Base-by-base conservation (phyloP, 1,284 basidiomycete species). In the Peniophora sp. region DNA sequence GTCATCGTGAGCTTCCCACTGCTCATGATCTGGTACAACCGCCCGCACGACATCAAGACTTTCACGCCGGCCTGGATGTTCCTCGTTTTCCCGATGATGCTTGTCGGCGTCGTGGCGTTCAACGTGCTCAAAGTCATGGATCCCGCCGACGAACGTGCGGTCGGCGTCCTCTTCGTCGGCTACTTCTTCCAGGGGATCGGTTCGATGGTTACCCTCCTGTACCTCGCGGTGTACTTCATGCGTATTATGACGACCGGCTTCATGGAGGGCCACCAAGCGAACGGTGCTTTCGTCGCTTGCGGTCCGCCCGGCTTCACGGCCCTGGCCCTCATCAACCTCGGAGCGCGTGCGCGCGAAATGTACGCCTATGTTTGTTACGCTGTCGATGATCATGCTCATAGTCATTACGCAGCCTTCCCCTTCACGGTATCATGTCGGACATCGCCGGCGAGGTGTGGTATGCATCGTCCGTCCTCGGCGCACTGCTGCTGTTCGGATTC, bases 121-220 rank as follows among this genome's bases (percentile, higher is more conserved):
- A 73, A 75, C 50, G 71, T 72, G 6, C 58, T 76, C 32, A 64
- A 63, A 41, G 68, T 73, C 12, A 58, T 76, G 44, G 58, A 66
- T 14, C 57, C 66, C 3, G 49, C 55, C 3, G 72, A 75, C 23
- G 47, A 60, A 23, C 63, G 71, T 50, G 60, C 68, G 1, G 51
- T 75, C 27, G 73, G 74, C 23, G 67, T 76, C n/a, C 62, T 75
- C 11, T 61, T 75, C 39, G 59, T 62, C 5, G 73, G 71, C 9
- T 75, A 76, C 62, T 72, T 73, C 62, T 76, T 76, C 62, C 74
- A 76, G 66, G 73, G 73, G 67, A 41, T 50, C 18, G 73, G 74
- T 8, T 74, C 72, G 62, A 75, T 75, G 63, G 70, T 76, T 67
- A 75, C 73, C 12, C 72, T 74, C 59, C 72, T 75, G 58, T 76